Evolutionary conservation across 345 rosid species (phyloP).

Genomic region (Erysimum cheiranthoides): DNA sequence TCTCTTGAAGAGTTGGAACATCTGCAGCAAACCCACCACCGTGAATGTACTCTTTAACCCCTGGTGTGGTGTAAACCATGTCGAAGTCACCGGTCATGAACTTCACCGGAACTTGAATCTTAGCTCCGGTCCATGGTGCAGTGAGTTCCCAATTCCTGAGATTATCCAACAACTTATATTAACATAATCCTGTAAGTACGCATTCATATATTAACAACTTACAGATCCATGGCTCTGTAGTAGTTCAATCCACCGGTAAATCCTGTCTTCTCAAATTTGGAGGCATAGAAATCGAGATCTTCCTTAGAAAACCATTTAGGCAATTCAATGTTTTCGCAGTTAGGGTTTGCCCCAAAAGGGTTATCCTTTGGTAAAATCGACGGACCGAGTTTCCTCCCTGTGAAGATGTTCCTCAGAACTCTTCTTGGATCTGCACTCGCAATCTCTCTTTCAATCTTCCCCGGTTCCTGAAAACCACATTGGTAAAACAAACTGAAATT

Average conservation of each 20-base stretch:
- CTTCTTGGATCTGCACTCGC: slow-evolving; percentile 47
- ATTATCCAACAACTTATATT: neutral
- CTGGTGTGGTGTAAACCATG: slow-evolving; percentile 66
- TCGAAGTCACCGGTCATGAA: slow-evolving; percentile 71
- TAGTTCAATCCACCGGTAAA: slow-evolving; percentile 82
- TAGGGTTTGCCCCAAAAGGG: slow-evolving; percentile 40
- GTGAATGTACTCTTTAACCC: slow-evolving; percentile 63
- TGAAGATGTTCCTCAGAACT: slow-evolving; percentile 51
- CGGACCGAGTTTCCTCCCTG: slow-evolving; percentile 57
- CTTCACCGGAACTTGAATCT: slow-evolving; percentile 69
- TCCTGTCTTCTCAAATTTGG: slow-evolving; percentile 57
- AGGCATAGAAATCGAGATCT: slow-evolving; percentile 57
- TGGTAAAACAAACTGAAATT: neutral
- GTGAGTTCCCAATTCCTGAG: slow-evolving; percentile 82
- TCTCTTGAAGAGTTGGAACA: slow-evolving; percentile 62
- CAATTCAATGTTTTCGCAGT: slow-evolving; percentile 31
- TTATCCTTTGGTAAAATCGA: slow-evolving; percentile 56
- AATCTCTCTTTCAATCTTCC: slow-evolving; percentile 65
- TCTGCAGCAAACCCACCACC: slow-evolving; percentile 55
- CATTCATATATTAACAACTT: slow-evolving; percentile 24
- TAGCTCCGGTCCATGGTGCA: slow-evolving; percentile 64
- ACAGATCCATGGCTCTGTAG: slow-evolving; percentile 80
- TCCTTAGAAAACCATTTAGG: slow-evolving; percentile 77
- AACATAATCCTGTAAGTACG: neutral
- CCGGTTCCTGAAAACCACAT: slow-evolving; percentile 56